Base-by-base conservation (phyloP, 2,329 filamentous ascomycete species). In the Hypoxylon sp. region DNA sequence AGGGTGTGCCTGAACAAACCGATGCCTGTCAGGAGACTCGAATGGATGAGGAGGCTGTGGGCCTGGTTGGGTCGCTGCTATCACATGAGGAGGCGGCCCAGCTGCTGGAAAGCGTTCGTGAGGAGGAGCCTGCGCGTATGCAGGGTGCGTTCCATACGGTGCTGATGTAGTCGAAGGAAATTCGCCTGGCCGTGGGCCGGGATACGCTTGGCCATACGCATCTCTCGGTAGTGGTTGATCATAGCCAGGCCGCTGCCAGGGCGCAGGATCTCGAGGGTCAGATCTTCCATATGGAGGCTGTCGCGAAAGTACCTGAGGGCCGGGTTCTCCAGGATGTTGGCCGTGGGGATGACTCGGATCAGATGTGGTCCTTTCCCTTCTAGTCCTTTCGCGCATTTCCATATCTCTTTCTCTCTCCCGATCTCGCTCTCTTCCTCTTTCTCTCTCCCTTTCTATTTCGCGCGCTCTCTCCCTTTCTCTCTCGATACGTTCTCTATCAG, bases 21-120 rank as follows among this genome's bases (percentile, higher is more conserved):
- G 80, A 21, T 82, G 81, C n/a, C 82, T 82, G 9, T 87, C 86
- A 2, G 85, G 83, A 7, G 84, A 85, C 19, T 87, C 84, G 68
- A 83, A 86, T 0, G 81, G 77, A 69, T 79, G 77, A 9, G 73
- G 55, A 51, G 60, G 72, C 48, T 69, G 73, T 57, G 72, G 72
- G 36, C 67, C 77, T 53, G 64, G 74, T 63, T 72, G 77, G 63
- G 61, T 76, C 58, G 57, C 73, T 58, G 63, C 76, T 72, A 60
- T 77, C 53, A 55, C 75, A 73, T 72, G 79, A 63, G 68, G 80
- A 78, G 48, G 73, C 69, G 65, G 76, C 60, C 43, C 80, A 68
- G 21, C 74, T 60, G 78, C 76, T 3, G 80, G 78, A 53, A 81
- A 83, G 23, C 81, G 81, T 5, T 85, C 82, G 9, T 68, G 67